Base-by-base conservation (phyloP, 2,329 filamentous ascomycete species). In the Claviceps capensis region DNA sequence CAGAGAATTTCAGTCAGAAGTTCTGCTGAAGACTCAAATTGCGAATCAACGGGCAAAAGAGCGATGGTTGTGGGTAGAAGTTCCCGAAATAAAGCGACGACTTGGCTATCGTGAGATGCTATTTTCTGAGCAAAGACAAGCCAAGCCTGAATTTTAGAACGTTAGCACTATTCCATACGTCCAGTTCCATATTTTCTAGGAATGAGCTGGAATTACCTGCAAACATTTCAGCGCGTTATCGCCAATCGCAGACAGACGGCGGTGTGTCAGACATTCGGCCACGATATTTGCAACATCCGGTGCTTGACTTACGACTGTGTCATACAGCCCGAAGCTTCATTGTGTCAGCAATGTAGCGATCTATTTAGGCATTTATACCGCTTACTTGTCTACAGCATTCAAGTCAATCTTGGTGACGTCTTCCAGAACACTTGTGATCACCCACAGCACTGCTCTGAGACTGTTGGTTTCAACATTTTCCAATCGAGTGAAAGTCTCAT, bases 51-150 rank as follows among this genome's bases (percentile, higher is more conserved):
- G 22, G 76, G 68, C 8, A 91, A 69, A 46, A 80, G 82, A 26
- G 75, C 67, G 23, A 88, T 76, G 22, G 81, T 75, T 4, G 76
- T 72, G 34, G 76, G 72, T 2, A 84, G 74, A 4, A 88, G 68
- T 2, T 74, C 71, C 36, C 77, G 78, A 14, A 90, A 71, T 17
- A 78, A 72, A 17, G 74, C 69, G 2, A 85, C 69, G 36, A 85
- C 71, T 16, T 77, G 71, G 16, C 75, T 75, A 37, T 77, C 75
- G 46, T 76, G 74, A 3, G 76, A 69, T 48, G 81, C 80, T 30
- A 78, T 73, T 37, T 79, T 76, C 59, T 88, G 84, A 5, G 81
- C 82, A 61, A 88, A 89, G 58, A 80, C 74, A 36, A 88, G 76
- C 85, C 86, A 91, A 4, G 83, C 77, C 82, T 86, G 46, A 4